Percentiles rank a stretch among this genome's conserved stretches.
These are phyloP conservation scores for Gentiana macrophylla DNA, from an alignment of 257 asterid genomes.

Conservation along the genomic window DNA sequence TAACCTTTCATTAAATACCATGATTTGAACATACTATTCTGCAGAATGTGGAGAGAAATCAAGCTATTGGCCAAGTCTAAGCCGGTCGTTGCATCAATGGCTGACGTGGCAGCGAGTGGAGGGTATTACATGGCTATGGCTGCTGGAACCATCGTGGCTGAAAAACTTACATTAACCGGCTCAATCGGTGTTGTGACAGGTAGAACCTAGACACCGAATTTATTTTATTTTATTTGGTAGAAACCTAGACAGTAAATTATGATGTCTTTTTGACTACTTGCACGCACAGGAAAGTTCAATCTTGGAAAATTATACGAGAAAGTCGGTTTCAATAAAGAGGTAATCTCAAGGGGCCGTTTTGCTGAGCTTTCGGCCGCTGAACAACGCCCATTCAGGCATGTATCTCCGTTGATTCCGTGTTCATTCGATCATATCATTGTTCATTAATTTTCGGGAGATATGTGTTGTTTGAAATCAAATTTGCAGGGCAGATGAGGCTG, in stretches of 20 bases:
- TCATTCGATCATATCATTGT: neutral
- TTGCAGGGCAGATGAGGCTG: slow-evolving; percentile 83
- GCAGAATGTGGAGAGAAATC: slow-evolving; percentile 99
- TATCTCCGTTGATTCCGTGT: neutral
- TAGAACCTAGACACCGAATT: slow-evolving; percentile 9
- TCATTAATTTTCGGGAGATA: no score
- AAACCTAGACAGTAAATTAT: neutral
- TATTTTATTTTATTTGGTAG: neutral
- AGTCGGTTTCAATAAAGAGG: slow-evolving; percentile 88
- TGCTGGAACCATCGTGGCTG: slow-evolving; percentile 73
- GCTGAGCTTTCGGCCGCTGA: slow-evolving; percentile 94
- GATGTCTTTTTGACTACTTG: neutral
- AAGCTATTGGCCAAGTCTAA: slow-evolving; percentile 76
- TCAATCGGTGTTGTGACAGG: slow-evolving; percentile 99
- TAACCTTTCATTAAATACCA: no score
- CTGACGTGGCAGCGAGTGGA: slow-evolving; percentile 99
- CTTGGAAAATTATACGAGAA: slow-evolving; percentile 72
- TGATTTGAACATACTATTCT: slow-evolving; percentile 12
- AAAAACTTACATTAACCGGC: slow-evolving; percentile 86
- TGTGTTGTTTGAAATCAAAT: neutral
- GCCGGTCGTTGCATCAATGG: slow-evolving; percentile 96
- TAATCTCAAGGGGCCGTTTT: slow-evolving; percentile 78
- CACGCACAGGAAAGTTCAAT: slow-evolving; percentile 69
- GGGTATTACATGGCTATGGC: slow-evolving; percentile 99
- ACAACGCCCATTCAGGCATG: slow-evolving; percentile 87